Base-by-base conservation (phyloP, 768 basidiomycete genomes). In the Podaxis sp. region DNA sequence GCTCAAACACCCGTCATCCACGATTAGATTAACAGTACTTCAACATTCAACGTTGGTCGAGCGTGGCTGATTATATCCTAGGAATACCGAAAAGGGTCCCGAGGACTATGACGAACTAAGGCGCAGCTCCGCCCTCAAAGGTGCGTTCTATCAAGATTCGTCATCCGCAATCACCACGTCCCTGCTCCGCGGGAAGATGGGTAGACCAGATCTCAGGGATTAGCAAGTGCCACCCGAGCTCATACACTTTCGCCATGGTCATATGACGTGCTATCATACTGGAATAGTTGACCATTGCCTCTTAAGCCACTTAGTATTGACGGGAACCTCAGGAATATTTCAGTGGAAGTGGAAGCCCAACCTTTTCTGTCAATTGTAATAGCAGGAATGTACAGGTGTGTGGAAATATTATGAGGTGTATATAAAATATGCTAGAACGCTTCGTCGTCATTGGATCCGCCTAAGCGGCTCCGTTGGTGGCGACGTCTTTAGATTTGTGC, bases 161-260 rank as follows among this genome's bases (percentile, higher is more conserved):
- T 17, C 25, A 24, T 22, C 60, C 52, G 60, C 41, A 61, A 61
- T 61, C 60, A 61, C 52, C 60, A 55, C 40, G 53, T 36, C 60
- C 60, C 60, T 61, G 60, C 52, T 61, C 41, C 43, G 52, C 60
- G 53, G 53, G 53, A 61, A 55, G 60, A 61, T 61, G 51, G 37
- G 22, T 4, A 24, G 17, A 3, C 12, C 17, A 61, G 52, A 61
- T 61, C 43, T 47, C 33, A 57, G 56, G 56, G 58, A 50, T n/a
- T 25, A 7, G 15, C 2, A 19, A 19, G 6, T 24, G 38, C 19
- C 38, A 24, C 54, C 37, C 54, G 37, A 55, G 24, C n/a, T 46
- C 43, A 46, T 9, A 33, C 33, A 33, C 33, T 9, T 33, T 33
- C 8, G 7, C 8, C 33, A 29, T 33, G 33, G 33, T 33, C 27